Evolutionary conservation across 495 filamentous ascomycete species (phyloP), one percentile per base, ranked within the genome.

Genomic region (Aspergillus taichungensis): DNA sequence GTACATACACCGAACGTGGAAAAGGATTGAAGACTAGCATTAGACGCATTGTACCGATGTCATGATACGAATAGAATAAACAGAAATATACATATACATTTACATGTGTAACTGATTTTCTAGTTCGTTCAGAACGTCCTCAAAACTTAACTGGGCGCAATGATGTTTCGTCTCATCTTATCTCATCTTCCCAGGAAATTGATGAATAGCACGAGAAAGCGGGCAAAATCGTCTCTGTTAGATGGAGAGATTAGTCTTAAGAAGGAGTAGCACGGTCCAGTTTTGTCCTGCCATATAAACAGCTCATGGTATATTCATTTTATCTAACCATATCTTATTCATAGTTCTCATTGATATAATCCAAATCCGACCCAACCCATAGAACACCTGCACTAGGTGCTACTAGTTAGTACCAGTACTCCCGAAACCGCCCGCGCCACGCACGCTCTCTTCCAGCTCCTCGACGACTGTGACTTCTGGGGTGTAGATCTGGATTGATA

Each of bases 351-450:
- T 9, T 27, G 14, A 28, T 12, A 45, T 37, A 46, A 34, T 9
- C 4, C 33, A 31, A 43, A 32, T 48, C 40, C n/a, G n/a, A n/a
- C 12, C 32, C 5, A 34, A 43, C 44, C 41, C 14, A n/a, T 31
- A 40, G 8, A 2, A 36, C 34, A 10, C 28, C 8, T 8, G 9
- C 34, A 40, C 14, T 30, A 6, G 10, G 12, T 18, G 43, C 18
- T 6, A 11, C 13, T 45, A 43, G 45, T 47, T 55, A 62, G 55
- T 32, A 18, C 91, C 92, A 10, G 92, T 98, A 55, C 89, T 95
- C 30, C 92, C 92, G 56, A 98, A 98, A 7, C 92, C 92, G 12
- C 89, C 91, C 0, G 79, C 88, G 14, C 92, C 92, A 40, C 92
- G 71, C 13, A 91, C 84, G 56, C 87, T 95, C 76, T 88, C 88